phyloP scores from a whole-genome alignment of 176 grass and related monocot species.

The Musa beccarii region DNA sequence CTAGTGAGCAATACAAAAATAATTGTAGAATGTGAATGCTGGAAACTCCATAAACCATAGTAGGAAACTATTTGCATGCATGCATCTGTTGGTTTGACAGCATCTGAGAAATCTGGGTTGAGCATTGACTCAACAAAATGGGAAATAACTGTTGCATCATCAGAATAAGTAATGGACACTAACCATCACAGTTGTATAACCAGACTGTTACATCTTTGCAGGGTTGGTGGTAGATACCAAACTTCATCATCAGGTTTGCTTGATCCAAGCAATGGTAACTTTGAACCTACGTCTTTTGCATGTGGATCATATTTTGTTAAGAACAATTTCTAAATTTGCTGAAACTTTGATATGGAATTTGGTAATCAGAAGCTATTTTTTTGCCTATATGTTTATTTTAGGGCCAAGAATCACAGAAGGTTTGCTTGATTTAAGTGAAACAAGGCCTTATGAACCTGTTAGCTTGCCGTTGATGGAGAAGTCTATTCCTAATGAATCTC shows the following conservation, averaged over 20 bases:
- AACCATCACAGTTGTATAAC: neutral
- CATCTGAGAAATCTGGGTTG: neutral
- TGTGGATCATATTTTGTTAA: slow-evolving; percentile 65
- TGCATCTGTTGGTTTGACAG: too few species aligned
- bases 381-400: slow-evolving; percentile 8
- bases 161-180: neutral
- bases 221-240: slow-evolving; percentile 41
- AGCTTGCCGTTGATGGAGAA: slow-evolving; percentile 31
- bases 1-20: neutral
- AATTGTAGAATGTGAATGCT: neutral
- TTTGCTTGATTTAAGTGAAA: slow-evolving; percentile 34
- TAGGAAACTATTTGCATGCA: too few species aligned
- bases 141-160: neutral
- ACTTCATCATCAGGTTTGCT: slow-evolving; percentile 20
- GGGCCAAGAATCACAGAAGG: slow-evolving; percentile 21
- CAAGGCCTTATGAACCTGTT: slow-evolving; percentile 20
- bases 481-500: slow-evolving; percentile 21
- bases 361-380: slow-evolving; percentile 12
- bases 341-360: slow-evolving; percentile 2
- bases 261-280: slow-evolving; percentile 29
- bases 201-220: slow-evolving; percentile 16
- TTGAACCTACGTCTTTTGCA: slow-evolving; percentile 39
- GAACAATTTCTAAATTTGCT: neutral
- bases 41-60: too few species aligned
- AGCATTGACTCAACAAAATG: neutral